These are phyloP conservation scores for Spinacia oleracea DNA, from an alignment of 179 eudicot species.

Conservation along the genomic window DNA sequence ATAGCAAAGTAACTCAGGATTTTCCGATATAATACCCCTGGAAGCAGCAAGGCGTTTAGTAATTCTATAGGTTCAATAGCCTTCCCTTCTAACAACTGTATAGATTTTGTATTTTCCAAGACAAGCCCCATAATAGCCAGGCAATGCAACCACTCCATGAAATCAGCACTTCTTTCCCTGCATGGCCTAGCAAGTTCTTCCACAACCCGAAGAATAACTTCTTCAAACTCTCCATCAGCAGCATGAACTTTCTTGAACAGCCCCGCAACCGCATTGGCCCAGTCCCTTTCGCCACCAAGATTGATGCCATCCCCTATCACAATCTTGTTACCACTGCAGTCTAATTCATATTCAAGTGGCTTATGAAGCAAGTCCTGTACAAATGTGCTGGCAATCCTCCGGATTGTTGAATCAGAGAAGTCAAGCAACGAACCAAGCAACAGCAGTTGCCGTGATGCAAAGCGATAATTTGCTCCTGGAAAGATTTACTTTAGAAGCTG, in stretches of 20 bases:
- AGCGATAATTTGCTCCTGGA: conserved; percentile 75
- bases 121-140: conserved; percentile 79
- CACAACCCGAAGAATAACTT: conserved; percentile 61
- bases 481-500: conserved; percentile 18
- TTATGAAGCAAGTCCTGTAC: conserved; percentile 61
- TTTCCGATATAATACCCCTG: conserved; percentile 61
- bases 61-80: conserved; percentile 80
- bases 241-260: conserved; percentile 77
- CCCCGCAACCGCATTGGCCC: conserved; percentile 82
- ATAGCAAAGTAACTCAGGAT: conserved; percentile 2
- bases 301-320: conserved; percentile 90
- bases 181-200: conserved; percentile 89
- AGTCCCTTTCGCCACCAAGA: conserved; percentile 85
- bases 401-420: conserved; percentile 81
- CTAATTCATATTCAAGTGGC: conserved; percentile 66
- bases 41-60: conserved; percentile 76
- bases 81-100: conserved; percentile 65
- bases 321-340: conserved; percentile 56
- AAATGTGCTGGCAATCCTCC: conserved; percentile 72
- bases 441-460: conserved; percentile 82
- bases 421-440: conserved; percentile 91
- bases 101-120: conserved; percentile 67
- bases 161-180: conserved; percentile 93
- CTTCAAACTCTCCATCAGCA: conserved; percentile 90
- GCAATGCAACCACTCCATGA: conserved; percentile 93